These are phyloP conservation scores for Cladosporium sp. DNA, from an alignment of 2,329 filamentous ascomycete species.

Conservation along the genomic window DNA sequence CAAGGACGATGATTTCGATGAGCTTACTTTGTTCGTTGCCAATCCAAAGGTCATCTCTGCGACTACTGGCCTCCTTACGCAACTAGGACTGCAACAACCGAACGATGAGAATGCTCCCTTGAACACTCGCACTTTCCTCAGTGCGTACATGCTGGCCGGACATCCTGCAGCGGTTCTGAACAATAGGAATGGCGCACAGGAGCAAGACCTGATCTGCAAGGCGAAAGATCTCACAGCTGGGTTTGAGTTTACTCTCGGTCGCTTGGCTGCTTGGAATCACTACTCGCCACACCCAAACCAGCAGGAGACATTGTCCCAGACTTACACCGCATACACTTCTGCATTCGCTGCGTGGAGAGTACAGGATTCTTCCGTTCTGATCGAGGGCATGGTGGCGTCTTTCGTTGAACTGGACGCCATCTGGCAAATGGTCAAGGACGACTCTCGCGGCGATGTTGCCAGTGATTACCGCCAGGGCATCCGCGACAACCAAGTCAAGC, in stretches of 20 bases:
- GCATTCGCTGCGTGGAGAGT: slow-evolving; percentile 83
- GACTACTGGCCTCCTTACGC: slow-evolving; percentile 62
- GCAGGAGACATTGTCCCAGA: slow-evolving; percentile 59
- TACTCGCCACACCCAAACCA: slow-evolving; percentile 62
- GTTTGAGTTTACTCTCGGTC: slow-evolving; percentile 69
- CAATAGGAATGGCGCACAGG: slow-evolving; percentile 65
- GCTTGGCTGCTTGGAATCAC: slow-evolving; percentile 61
- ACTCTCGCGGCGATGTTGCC: slow-evolving; percentile 66
- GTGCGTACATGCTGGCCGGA: slow-evolving; percentile 72
- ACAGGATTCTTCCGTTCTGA: slow-evolving; percentile 68
- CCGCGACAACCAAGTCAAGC: slow-evolving; percentile 71
- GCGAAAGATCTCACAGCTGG: slow-evolving; percentile 70
- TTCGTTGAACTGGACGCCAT: slow-evolving; percentile 82
- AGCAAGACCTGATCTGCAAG: slow-evolving; percentile 70
- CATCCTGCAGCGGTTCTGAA: slow-evolving; percentile 74
- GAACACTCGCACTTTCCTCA: slow-evolving; percentile 71
- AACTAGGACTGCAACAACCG: slow-evolving; percentile 57
- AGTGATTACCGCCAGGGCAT: slow-evolving; percentile 76
- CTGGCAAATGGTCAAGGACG: slow-evolving; percentile 76
- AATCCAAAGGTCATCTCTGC: slow-evolving; percentile 61
- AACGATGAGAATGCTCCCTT: slow-evolving; percentile 60
- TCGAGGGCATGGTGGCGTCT: slow-evolving; percentile 80
- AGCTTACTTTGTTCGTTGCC: slow-evolving; percentile 64
- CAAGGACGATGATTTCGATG: slow-evolving; percentile 65
- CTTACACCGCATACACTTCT: slow-evolving; percentile 69